phyloP scores from a whole-genome alignment of 306 rosid species.

The Cajanus cajan region DNA sequence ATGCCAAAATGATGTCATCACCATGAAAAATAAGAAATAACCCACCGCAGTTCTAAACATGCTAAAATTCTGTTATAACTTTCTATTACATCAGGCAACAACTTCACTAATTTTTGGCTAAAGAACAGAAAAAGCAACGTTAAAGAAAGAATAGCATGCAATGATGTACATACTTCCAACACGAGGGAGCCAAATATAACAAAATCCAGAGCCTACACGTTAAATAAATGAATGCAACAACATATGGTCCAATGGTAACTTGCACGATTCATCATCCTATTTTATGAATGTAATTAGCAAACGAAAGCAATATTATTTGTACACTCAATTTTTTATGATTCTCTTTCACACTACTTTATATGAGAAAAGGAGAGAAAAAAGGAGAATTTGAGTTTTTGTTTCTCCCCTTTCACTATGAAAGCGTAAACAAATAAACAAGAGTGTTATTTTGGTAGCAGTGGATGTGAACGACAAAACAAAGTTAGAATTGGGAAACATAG shows the following conservation, averaged over 20 bases:
- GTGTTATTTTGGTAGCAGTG: not conserved
- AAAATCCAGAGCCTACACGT: slow-evolving; percentile 12
- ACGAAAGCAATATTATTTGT: not conserved
- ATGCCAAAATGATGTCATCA: too few species aligned
- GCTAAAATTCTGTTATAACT: not conserved
- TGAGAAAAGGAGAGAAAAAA: not conserved
- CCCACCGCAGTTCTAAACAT: too few species aligned
- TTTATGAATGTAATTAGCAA: not conserved
- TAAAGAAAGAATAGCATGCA: not conserved
- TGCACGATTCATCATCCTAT: not conserved
- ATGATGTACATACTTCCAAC: not conserved
- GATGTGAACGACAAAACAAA: not conserved
- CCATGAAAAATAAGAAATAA: too few species aligned
- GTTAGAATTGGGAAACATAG: slow-evolving; percentile 19
- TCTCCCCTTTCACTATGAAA: not conserved
- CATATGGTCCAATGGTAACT: not conserved
- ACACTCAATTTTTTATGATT: not conserved
- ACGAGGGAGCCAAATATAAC: slow-evolving; percentile 26
- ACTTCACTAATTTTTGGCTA: not conserved
- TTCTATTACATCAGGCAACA: not conserved
- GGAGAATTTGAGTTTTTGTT: not conserved
- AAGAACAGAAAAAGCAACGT: not conserved
- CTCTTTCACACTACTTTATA: not conserved
- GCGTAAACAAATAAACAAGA: not conserved
- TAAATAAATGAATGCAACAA: slow-evolving; percentile 17